phyloP scores from a whole-genome alignment of 2,329 filamentous ascomycete species.

The Cryphonectria parasitica region DNA sequence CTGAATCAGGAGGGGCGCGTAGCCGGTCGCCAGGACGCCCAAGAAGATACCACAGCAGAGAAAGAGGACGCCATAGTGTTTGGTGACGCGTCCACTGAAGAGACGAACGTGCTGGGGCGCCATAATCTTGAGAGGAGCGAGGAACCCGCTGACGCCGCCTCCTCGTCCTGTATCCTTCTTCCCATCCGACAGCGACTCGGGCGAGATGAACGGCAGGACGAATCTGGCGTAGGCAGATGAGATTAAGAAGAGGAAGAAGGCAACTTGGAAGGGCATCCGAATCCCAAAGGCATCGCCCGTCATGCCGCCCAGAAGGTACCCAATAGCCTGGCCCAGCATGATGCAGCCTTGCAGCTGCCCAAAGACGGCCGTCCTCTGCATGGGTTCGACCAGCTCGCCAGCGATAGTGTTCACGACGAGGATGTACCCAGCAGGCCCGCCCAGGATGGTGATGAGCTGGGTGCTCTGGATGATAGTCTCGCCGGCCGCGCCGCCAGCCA shows the following conservation, averaged over 20 bases:
- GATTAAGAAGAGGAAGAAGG: constrained; percentile 59
- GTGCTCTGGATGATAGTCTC: constrained; percentile 70
- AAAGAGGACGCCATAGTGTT: constrained; percentile 64
- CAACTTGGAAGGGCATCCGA: constrained; percentile 65
- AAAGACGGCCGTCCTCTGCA: constrained; percentile 65
- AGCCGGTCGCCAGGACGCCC: constrained; percentile 67
- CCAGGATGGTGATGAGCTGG: constrained; percentile 69
- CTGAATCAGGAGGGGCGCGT: constrained; percentile 63
- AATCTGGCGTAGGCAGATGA: constrained; percentile 47
- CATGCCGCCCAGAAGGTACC: constrained; percentile 66
- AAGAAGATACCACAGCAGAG: constrained; percentile 68
- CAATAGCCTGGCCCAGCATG: constrained; percentile 68
- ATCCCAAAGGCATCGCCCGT: constrained; percentile 68
- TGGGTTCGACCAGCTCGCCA: constrained; percentile 64
- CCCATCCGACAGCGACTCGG: constrained; percentile 42
- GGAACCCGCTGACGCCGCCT: constrained; percentile 52
- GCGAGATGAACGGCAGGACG: constrained; percentile 55
- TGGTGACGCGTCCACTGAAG: constrained; percentile 51
- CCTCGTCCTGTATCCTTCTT: constrained; percentile 35
- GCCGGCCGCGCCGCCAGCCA: constrained; percentile 62
- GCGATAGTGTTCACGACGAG: constrained; percentile 71
- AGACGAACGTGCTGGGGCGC: constrained; percentile 57
- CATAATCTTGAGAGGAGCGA: constrained; percentile 65
- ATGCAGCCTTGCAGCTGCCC: constrained; percentile 68
- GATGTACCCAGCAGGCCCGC: constrained; percentile 71